phyloP scores from a whole-genome alignment of 2,329 filamentous ascomycete genomes.

The Diplodia intermedia region DNA sequence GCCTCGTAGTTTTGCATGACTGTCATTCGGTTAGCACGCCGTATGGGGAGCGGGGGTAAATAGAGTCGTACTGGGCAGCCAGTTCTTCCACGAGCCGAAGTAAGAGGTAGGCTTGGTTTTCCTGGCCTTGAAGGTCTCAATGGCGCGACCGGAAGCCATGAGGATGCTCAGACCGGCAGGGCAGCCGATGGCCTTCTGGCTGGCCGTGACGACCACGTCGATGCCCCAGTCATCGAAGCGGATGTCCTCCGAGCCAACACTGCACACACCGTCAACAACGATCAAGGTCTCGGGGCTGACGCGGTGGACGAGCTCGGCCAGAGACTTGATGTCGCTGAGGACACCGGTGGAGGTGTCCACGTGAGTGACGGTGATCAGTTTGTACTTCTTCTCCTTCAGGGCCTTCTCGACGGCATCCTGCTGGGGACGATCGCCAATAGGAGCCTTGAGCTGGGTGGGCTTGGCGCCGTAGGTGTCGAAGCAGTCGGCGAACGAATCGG shows the following conservation, averaged over 20 bases:
- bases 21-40: conserved; percentile 46
- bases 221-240: conserved; percentile 94
- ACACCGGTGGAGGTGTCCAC: conserved; percentile 98
- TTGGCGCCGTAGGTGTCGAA: conserved; percentile 89
- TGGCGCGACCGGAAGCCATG: conserved; percentile 88
- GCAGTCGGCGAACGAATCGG: conserved; percentile 91
- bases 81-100: conserved; percentile 97
- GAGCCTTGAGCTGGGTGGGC: conserved; percentile 86
- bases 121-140: conserved; percentile 78
- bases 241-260: conserved; percentile 94
- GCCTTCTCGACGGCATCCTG: conserved; percentile 87
- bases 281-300: conserved; percentile 92
- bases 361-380: conserved; percentile 92
- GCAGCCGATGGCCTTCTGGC: conserved; percentile 95
- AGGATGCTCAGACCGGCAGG: conserved; percentile 93
- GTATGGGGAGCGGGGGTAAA: not conserved
- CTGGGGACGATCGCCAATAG: conserved; percentile 86
- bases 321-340: conserved; percentile 83
- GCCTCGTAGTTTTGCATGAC: conserved; percentile 99
- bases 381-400: conserved; percentile 89
- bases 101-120: conserved; percentile 85
- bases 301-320: conserved; percentile 81
- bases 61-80: conserved; percentile 75
- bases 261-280: conserved; percentile 95
- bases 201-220: conserved; percentile 91